Base-by-base conservation (phyloP, 2,329 filamentous ascomycete species). In the Claviceps fusiformis region DNA sequence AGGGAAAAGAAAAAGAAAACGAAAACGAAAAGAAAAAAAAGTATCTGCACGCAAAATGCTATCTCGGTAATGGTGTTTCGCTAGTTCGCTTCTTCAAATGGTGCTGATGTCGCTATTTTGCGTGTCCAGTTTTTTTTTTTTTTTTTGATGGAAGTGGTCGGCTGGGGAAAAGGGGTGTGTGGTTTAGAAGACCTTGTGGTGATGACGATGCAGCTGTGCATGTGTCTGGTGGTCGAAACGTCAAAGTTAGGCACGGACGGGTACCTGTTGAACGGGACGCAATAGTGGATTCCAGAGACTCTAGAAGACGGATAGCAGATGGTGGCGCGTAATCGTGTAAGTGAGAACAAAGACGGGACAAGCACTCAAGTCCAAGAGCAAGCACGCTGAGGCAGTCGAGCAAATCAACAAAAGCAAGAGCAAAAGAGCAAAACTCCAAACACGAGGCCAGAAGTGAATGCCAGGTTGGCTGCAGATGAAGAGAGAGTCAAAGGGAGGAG, bases 221-320 rank as follows among this genome's bases (percentile, higher is more conserved):
- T 19, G 19, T 19, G 19, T 19, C 19, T 19, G 19, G 19, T 19
- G 19, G 44, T 55, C 48, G 44, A 57, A 46, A 56, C 45, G 57
- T 31, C 46, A 47, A 47, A 50, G 48, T 47, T 45, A 54, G 54
- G 51, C 44, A 56, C 54, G 53, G 53, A 61, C 60, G 59, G 58
- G 59, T 58, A 61, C 60, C 62, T 62, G 59, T 17, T 41, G 56
- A 56, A 53, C 57, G 58, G 57, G 57, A 54, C 50, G 53, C 55
- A 55, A 48, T 45, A 55, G 56, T 56, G 51, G 55, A 37, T 56
- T 54, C 39, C 47, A 46, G 24, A 50, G 35, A 45, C 54, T 35
- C 13, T 19, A 37, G 13, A 50, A 53, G 52, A 58, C 50, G 44
- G 56, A 60, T 54, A 54, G 54, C 56, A 54, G 55, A 54, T 56